A percentile compares a stretch with the other conserved stretches of the same genome.
Evolutionary conservation across 176 grass and related monocot species (phyloP).

Genomic region (Ananas comosus): DNA sequence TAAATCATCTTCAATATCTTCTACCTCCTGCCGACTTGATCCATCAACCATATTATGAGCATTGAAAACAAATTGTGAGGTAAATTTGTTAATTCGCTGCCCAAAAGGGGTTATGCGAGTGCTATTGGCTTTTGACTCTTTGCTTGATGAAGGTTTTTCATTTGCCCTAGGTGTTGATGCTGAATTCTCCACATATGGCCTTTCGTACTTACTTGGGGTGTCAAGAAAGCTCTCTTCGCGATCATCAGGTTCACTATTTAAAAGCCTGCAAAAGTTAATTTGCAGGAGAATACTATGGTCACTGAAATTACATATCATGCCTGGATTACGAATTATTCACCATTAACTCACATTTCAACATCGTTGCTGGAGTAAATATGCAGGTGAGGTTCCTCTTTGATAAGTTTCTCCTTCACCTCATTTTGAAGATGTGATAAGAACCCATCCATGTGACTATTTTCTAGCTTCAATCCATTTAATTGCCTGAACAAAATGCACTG

Average conservation of each 20-base stretch:
- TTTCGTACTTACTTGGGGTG: slow-evolving; percentile 54
- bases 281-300: neutral
- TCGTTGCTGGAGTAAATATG: slow-evolving; percentile 86
- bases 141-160: slow-evolving; percentile 40
- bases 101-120: slow-evolving; percentile 76
- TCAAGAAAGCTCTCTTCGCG: slow-evolving; percentile 30
- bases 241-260: slow-evolving; percentile 37
- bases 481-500: slow-evolving; percentile 49
- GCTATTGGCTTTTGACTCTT: slow-evolving; percentile 40
- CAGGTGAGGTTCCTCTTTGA: slow-evolving; percentile 64
- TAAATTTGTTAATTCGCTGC: slow-evolving; percentile 66
- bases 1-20: slow-evolving; percentile 59
- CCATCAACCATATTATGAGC: slow-evolving; percentile 29
- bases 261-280: slow-evolving; percentile 57
- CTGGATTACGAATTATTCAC: neutral
- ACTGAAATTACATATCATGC: neutral
- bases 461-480: slow-evolving; percentile 59
- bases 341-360: slow-evolving; percentile 69
- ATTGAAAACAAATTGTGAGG: slow-evolving; percentile 50
- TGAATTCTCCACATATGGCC: slow-evolving; percentile 32
- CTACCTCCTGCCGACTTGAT: slow-evolving; percentile 29
- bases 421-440: slow-evolving; percentile 77
- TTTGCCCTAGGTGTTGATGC: slow-evolving; percentile 41
- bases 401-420: slow-evolving; percentile 63
- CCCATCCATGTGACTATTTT: slow-evolving; percentile 64